Evolutionary conservation across 345 rosid species (phyloP).

Genomic region (Lumnitzera racemosa): DNA sequence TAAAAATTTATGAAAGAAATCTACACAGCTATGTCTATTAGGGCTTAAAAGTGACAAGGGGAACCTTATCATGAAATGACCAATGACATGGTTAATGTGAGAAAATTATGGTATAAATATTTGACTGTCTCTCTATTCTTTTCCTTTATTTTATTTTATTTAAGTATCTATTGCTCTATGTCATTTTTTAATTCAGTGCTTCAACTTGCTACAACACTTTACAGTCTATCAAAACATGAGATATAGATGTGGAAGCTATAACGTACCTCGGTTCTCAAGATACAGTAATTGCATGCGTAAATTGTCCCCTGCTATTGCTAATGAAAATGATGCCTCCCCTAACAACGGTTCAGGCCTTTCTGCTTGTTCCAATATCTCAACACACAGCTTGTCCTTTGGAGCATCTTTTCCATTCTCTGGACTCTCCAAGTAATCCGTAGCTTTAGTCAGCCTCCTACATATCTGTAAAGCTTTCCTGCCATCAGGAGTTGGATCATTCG

Average conservation of each 20-base stretch:
- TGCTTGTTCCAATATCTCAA: conserved; percentile 77
- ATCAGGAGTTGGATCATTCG: conserved; percentile 53
- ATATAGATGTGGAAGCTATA: background rate
- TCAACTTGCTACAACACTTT: background rate
- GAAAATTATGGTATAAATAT: too few relatives aligned
- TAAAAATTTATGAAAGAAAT: too few relatives aligned
- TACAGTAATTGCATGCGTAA: conserved; percentile 55
- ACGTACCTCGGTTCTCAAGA: conserved; percentile 76
- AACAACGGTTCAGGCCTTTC: conserved; percentile 49
- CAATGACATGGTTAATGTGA: too few relatives aligned
- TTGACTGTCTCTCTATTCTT: too few relatives aligned
- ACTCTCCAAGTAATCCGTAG: conserved; percentile 38
- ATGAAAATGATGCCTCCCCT: conserved; percentile 55
- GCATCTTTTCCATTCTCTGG: conserved; percentile 56
- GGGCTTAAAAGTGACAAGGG: too few relatives aligned
- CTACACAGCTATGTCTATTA: too few relatives aligned
- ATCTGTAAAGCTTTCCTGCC: conserved; percentile 76
- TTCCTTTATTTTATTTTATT: too few relatives aligned
- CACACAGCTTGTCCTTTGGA: conserved; percentile 52
- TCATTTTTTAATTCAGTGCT: background rate
- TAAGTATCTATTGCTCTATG: too few relatives aligned
- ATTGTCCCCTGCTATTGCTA: conserved; percentile 71
- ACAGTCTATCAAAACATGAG: background rate
- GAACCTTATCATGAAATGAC: too few relatives aligned
- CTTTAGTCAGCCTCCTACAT: conserved; percentile 52